A percentile compares a stretch with the other conserved stretches of the same genome.
Conservation (phyloP, 2,329 filamentous ascomycete genomes). For the Fusarium coicis region DNA sequence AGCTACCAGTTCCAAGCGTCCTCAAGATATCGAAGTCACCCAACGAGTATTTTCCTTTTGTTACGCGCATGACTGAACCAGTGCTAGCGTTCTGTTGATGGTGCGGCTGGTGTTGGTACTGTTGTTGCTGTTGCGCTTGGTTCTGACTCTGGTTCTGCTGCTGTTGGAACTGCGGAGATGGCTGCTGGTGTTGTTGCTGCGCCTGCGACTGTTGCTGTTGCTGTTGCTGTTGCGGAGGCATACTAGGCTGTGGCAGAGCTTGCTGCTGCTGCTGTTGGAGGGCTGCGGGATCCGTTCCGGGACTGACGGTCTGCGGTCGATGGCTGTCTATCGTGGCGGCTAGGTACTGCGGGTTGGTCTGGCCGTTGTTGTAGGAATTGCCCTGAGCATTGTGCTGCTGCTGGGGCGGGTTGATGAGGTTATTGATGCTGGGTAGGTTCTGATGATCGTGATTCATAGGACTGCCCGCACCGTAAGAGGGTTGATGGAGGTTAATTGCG, state of each 20-base stretch:
- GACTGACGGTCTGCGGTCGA: slow-evolving; percentile 50
- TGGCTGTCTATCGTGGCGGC: slow-evolving; percentile 41
- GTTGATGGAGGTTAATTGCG: slow-evolving; percentile 44
- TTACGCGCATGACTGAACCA: slow-evolving; percentile 68
- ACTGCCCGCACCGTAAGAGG: slow-evolving; percentile 42
- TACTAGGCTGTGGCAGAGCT: slow-evolving; percentile 42
- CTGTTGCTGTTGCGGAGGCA: slow-evolving; percentile 48
- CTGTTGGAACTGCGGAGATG: slow-evolving; percentile 24
- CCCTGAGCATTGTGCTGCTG: slow-evolving; percentile 55
- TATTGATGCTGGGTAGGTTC: slow-evolving; percentile 83
- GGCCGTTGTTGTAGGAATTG: slow-evolving; percentile 45
- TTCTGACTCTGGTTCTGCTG: slow-evolving; percentile 24
- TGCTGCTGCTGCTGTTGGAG: slow-evolving; percentile 53
- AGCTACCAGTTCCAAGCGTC: slow-evolving; percentile 95
- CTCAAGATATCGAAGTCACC: slow-evolving; percentile 89
- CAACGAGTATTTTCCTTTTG: slow-evolving; percentile 97
- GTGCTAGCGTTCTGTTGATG: slow-evolving; percentile 50
- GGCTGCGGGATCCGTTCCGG: slow-evolving; percentile 51
- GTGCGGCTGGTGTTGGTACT: slow-evolving; percentile 45
- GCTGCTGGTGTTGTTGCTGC: slow-evolving; percentile 43
- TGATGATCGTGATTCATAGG: slow-evolving; percentile 62
- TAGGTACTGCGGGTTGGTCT: slow-evolving; percentile 43
- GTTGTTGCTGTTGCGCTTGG: slow-evolving; percentile 37
- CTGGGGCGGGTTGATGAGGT: slow-evolving; percentile 74
- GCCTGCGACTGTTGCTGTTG: slow-evolving; percentile 31